Evolutionary conservation across 2,329 filamentous ascomycete genomes (phyloP).

Genomic region (Xylaria sp.): DNA sequence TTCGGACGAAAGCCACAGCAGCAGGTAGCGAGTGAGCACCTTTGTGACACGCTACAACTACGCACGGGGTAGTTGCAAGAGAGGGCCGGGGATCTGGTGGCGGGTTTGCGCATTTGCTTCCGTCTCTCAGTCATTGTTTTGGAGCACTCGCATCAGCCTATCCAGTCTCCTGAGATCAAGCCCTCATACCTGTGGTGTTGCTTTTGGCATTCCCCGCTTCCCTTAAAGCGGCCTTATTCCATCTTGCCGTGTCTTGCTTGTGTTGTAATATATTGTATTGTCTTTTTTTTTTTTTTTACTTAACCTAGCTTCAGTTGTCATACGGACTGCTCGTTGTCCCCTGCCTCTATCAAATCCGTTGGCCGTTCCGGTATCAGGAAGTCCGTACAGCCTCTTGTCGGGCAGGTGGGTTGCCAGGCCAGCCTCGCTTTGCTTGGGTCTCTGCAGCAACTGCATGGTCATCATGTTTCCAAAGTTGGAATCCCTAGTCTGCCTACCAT

Average conservation of each 20-base stretch:
- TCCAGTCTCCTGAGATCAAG: neutral
- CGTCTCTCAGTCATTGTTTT: slow-evolving; percentile 25
- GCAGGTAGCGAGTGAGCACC: slow-evolving; percentile 11
- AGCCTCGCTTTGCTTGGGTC: slow-evolving; percentile 19
- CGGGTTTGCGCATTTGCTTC: slow-evolving; percentile 25
- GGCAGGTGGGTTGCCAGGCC: slow-evolving; percentile 19
- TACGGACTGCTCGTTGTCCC: neutral
- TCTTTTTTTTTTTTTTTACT: no score
- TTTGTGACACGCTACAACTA: slow-evolving; percentile 3
- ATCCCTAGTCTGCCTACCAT: no score
- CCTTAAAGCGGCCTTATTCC: slow-evolving; percentile 10
- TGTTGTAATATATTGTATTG: neutral
- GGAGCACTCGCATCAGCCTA: slow-evolving; percentile 6
- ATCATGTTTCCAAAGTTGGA: slow-evolving; percentile 15
- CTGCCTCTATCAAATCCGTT: neutral
- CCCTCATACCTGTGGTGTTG: slow-evolving; percentile 9
- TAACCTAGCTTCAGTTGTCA: neutral
- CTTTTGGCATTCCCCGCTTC: slow-evolving; percentile 4
- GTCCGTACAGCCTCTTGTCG: slow-evolving; percentile 17
- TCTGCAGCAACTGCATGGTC: slow-evolving; percentile 13
- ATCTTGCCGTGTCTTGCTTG: neutral
- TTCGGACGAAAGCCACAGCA: slow-evolving; percentile 13
- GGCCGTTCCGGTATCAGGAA: neutral
- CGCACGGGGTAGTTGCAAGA: slow-evolving; percentile 2
- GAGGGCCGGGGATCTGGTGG: slow-evolving; percentile 6